Percentiles rank a stretch among this genome's conserved stretches.
phyloP scores from a whole-genome alignment of 805 yeast species.

The Pichia manshurica region DNA sequence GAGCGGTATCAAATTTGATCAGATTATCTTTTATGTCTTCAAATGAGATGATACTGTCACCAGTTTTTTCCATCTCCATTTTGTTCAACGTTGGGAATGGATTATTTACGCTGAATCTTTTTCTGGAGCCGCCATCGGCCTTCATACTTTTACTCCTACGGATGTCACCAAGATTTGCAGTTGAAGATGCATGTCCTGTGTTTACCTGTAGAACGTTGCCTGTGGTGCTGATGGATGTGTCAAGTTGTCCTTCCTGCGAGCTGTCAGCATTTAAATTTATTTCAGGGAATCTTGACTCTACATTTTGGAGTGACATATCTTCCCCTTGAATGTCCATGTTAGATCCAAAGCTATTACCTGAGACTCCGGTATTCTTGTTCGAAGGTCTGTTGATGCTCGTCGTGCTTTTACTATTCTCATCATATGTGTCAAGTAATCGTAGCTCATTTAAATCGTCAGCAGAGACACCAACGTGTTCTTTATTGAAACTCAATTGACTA shows the following conservation, averaged over 20 bases:
- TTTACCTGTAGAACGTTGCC: background rate
- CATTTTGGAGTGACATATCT: constrained; percentile 23
- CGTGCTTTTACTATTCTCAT: background rate
- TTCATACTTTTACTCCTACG: background rate
- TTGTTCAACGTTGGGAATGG: constrained; percentile 21
- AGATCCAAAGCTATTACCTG: too few relatives aligned
- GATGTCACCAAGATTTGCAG: background rate
- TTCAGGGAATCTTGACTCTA: constrained; percentile 44
- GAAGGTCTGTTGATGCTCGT: background rate
- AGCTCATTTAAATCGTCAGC: background rate
- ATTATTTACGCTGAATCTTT: constrained; percentile 22
- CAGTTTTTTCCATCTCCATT: constrained; percentile 1
- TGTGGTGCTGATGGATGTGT: background rate
- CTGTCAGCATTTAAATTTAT: background rate
- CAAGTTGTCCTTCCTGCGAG: too few relatives aligned
- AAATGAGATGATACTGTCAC: constrained; percentile 9
- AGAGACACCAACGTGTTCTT: background rate
- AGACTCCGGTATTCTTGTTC: background rate
- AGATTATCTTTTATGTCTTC: constrained; percentile 11
- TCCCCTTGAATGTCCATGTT: background rate
- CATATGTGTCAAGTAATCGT: background rate
- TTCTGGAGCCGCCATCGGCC: constrained; percentile 2
- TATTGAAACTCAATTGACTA: background rate
- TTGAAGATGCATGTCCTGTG: background rate
- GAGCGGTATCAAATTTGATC: constrained; percentile 1